Conservation (phyloP, 1,284 basidiomycete species). For the Ceraceosorus guamensis region DNA sequence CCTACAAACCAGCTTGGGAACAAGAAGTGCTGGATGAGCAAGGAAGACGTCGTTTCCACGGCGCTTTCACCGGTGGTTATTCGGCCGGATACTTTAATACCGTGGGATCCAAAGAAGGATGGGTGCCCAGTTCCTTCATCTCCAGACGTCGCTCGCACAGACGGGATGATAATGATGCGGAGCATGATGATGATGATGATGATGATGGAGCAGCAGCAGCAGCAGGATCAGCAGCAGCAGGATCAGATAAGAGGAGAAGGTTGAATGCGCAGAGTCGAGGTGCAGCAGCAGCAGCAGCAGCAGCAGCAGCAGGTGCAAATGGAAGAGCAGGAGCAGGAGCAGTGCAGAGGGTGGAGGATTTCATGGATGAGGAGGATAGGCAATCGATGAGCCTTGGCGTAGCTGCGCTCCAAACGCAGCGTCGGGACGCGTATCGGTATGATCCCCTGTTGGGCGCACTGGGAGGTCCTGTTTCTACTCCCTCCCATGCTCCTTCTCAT, state of each 20-base stretch:
- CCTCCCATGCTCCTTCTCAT: too few relatives aligned
- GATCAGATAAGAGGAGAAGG: too few relatives aligned
- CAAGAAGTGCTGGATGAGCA: conserved; percentile 94
- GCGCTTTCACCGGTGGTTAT: conserved; percentile 96
- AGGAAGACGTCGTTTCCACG: conserved; percentile 82
- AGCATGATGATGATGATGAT: too few relatives aligned
- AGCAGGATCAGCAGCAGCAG: conserved; percentile 59
- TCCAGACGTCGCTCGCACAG: conserved; percentile 49
- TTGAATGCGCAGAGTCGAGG: too few relatives aligned
- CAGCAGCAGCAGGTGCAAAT: not conserved
- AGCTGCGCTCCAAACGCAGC: not conserved
- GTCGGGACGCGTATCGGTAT: not conserved
- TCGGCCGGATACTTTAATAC: conserved; percentile 95
- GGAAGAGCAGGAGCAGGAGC: conserved; percentile 35
- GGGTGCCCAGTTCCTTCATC: conserved; percentile 76
- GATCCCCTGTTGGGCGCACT: conserved; percentile 5
- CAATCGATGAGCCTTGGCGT: conserved; percentile 57
- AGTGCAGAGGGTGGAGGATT: conserved; percentile 67
- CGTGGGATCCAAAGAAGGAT: conserved; percentile 95
- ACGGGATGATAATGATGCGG: too few relatives aligned
- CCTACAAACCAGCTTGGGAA: too few relatives aligned
- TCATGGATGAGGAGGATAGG: conserved; percentile 99
- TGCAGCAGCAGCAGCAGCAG: too few relatives aligned
- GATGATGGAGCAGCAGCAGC: conserved; percentile 53
- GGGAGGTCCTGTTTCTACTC: too few relatives aligned